Evolutionary conservation across 208 protist genomes (phyloP).

Genomic region (Porcisia deanei): DNA sequence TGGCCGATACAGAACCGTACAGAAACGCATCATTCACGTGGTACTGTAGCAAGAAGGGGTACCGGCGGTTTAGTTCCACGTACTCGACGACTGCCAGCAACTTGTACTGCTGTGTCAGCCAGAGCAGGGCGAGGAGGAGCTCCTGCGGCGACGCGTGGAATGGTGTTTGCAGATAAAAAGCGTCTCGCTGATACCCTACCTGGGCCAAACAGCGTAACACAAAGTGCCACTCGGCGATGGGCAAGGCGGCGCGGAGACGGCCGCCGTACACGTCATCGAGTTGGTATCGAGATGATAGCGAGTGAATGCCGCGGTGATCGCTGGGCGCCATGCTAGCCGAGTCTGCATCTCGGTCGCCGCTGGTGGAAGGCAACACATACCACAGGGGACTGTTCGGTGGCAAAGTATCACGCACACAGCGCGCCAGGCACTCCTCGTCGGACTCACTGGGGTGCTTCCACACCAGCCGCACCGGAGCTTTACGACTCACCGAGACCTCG

Average conservation of each 20-base stretch:
- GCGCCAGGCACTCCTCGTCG: constrained; percentile 8
- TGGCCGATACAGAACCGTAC: background rate
- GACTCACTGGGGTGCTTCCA: constrained; percentile 24
- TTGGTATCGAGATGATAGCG: background rate
- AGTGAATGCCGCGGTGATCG: background rate
- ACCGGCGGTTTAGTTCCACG: constrained; percentile 54
- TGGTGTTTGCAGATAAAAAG: constrained; percentile 69
- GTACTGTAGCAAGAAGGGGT: constrained; percentile 56
- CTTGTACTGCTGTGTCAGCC: constrained; percentile 72
- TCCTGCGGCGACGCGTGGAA: constrained; percentile 47
- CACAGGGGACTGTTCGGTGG: constrained; percentile 15
- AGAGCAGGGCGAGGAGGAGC: constrained; percentile 76
- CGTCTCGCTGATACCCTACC: constrained; percentile 65
- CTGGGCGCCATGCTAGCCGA: background rate
- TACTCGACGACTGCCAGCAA: constrained; percentile 67
- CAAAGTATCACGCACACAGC: constrained; percentile 21
- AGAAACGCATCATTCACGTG: constrained; percentile 15
- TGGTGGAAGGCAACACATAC: background rate
- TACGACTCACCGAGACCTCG: constrained; percentile 3
- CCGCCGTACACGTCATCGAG: constrained; percentile 12
- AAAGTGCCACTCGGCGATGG: constrained; percentile 51
- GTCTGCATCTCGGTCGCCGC: background rate
- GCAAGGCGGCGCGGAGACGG: constrained; percentile 26
- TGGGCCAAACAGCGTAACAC: constrained; percentile 52
- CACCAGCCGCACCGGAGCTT: constrained; percentile 17